Evolutionary conservation across 495 filamentous ascomycete species (phyloP).

Genomic region (Tuber aestivum): DNA sequence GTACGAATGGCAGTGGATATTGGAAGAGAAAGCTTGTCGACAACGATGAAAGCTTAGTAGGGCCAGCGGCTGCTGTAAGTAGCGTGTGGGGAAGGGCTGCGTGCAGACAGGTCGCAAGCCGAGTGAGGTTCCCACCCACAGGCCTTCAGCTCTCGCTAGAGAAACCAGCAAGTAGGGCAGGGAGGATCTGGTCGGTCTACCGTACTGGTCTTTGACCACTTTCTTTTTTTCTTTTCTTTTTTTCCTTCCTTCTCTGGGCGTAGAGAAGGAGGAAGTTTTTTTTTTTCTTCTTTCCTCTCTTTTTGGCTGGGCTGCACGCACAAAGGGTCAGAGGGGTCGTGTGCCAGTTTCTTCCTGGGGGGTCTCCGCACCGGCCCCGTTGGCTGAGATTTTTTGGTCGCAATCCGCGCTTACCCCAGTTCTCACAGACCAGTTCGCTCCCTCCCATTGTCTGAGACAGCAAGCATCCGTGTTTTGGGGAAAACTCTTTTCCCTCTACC

Average conservation of each 20-base stretch:
- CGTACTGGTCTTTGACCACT: not conserved
- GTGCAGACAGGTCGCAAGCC: slow-evolving; percentile 24
- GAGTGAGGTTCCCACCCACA: not conserved
- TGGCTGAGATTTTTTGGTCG: slow-evolving; percentile 34
- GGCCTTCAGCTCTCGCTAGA: not conserved
- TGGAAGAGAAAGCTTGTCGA: slow-evolving; percentile 23
- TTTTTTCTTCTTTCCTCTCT: no score
- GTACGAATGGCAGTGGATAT: slow-evolving; percentile 23
- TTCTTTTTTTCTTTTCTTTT: not conserved
- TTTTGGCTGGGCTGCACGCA: not conserved
- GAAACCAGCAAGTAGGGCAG: not conserved
- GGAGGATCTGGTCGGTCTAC: not conserved
- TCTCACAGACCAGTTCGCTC: slow-evolving; percentile 14
- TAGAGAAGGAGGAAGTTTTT: not conserved
- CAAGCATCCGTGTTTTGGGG: slow-evolving; percentile 27
- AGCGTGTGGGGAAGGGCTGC: slow-evolving; percentile 35
- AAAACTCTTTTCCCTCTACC: slow-evolving; percentile 19
- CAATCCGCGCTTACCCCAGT: slow-evolving; percentile 33
- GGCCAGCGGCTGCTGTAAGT: slow-evolving; percentile 24
- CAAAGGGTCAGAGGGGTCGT: not conserved
- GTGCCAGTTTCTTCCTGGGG: not conserved
- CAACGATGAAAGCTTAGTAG: slow-evolving; percentile 29
- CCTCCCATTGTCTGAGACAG: slow-evolving; percentile 34
- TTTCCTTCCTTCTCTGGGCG: not conserved
- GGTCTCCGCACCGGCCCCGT: slow-evolving; percentile 17